A percentile compares a stretch with the other conserved stretches of the same genome.
These are phyloP conservation scores for Candida awuae DNA, from an alignment of 805 yeast genomes.

Conservation along the genomic window DNA sequence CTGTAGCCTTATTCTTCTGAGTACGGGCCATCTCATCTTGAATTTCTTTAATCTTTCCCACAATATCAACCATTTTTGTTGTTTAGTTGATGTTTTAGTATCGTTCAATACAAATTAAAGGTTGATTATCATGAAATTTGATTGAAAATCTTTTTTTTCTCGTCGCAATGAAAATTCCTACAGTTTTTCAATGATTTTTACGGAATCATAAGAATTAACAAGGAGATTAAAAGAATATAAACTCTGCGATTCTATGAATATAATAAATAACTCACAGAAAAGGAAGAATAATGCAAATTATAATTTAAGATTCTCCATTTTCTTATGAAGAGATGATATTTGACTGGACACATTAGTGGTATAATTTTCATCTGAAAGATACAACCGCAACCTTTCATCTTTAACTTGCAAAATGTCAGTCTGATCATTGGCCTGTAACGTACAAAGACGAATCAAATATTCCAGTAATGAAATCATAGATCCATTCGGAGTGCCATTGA, in stretches of 20 bases:
- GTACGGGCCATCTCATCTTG: constrained; percentile 92
- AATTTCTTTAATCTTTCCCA: constrained; percentile 77
- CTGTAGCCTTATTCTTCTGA: constrained; percentile 96
- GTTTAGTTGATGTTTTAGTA: neutral
- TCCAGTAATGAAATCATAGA: constrained; percentile 48
- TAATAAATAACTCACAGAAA: too few species aligned
- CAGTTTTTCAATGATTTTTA: too few species aligned
- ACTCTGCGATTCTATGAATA: too few species aligned
- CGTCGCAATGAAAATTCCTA: too few species aligned
- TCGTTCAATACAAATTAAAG: too few species aligned
- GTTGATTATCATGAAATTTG: too few species aligned
- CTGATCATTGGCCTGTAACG: constrained; percentile 55
- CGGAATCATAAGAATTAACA: too few species aligned
- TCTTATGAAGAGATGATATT: constrained; percentile 2
- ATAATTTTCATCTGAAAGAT: constrained; percentile 48
- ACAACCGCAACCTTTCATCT: constrained; percentile 60
- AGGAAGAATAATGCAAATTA: too few species aligned
- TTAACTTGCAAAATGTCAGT: constrained; percentile 42
- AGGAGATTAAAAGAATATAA: too few species aligned
- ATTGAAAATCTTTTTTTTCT: too few species aligned
- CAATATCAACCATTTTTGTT: constrained; percentile 25
- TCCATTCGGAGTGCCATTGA: neutral
- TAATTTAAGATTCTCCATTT: constrained; percentile 5
- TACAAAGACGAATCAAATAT: constrained; percentile 50
- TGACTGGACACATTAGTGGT: neutral